Base-by-base conservation (phyloP, 306 rosid genomes). In the Lablab purpureus region DNA sequence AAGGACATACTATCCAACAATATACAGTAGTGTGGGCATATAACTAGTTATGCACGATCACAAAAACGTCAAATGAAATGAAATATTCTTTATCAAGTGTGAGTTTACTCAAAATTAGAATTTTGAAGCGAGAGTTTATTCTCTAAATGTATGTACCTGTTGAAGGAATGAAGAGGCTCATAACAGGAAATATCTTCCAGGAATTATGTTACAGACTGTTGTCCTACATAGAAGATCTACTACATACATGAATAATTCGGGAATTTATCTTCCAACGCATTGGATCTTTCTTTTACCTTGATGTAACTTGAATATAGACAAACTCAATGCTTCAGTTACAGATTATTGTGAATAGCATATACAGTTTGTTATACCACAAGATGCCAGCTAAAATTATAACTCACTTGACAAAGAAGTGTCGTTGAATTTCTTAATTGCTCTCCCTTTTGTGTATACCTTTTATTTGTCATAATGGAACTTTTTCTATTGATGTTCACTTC, bases 221-320 rank as follows among this genome's bases (percentile, higher is more conserved):
- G 15, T 21, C 10, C 2, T 65, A 9, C 37, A 40, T 49, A 14
- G 2, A 15, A 77, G 56, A 65, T 52, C 22, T 77, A 14, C n/a
- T 40, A 23, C 32, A 10, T 37, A 51, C 65, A 77, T 51, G 70
- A 55, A 27, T 12, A 67, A 40, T 30, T 50, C 51, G 18, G 25
- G 10, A 58, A 12, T 45, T 46, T 45, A 28, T 56, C 55, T 70
- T 46, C 14, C 41, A n/a, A 19, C 13, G 73, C 7, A 47, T 21
- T 46, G 21, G 41, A 47, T 41, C 23, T 49, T 79, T 79, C 72
- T 60, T 52, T 69, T 47, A 3, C 36, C 78, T 60, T 80, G 54
- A 34, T 46, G 15, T 36, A 60, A 71, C 32, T 47, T 32, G 28
- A 71, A 71, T 23, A 32, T 13, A 36, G 37, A 47, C 43, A 8